These are phyloP conservation scores for Peronospora destructor DNA, from an alignment of 352 stramenopile genomes.

Conservation along the genomic window DNA sequence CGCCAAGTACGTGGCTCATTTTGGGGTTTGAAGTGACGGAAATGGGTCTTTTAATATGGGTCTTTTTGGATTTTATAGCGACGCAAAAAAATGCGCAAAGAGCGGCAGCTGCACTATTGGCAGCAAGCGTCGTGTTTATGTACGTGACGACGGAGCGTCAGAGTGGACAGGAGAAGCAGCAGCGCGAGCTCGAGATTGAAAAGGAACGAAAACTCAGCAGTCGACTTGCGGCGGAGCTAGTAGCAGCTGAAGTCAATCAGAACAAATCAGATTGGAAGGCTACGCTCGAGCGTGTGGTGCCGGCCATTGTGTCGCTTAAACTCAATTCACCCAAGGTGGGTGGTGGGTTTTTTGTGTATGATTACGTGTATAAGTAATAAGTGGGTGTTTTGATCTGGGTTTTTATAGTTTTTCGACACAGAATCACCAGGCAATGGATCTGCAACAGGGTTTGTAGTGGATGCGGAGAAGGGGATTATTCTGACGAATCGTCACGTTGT, in stretches of 20 bases:
- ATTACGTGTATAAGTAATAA: constrained; percentile 5
- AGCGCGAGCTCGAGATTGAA: constrained; percentile 57
- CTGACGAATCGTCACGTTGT: constrained; percentile 91
- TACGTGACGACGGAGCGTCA: constrained; percentile 38
- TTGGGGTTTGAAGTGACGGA: constrained; percentile 2
- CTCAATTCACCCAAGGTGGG: constrained; percentile 80
- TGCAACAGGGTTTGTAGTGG: constrained; percentile 90
- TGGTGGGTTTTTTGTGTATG: not conserved
- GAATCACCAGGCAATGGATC: constrained; percentile 83
- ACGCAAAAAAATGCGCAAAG: constrained; percentile 26
- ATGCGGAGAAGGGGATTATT: constrained; percentile 87
- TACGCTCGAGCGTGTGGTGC: constrained; percentile 79
- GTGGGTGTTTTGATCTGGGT: constrained; percentile 9
- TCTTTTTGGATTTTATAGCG: constrained; percentile 9
- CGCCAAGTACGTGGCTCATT: constrained; percentile 18
- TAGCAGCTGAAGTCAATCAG: constrained; percentile 60
- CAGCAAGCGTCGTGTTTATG: constrained; percentile 43
- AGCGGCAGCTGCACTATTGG: constrained; percentile 24
- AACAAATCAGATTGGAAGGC: constrained; percentile 74
- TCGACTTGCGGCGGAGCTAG: constrained; percentile 54
- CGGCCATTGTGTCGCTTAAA: constrained; percentile 84
- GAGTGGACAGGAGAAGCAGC: constrained; percentile 43
- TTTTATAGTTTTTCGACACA: constrained; percentile 84
- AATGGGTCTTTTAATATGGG: not conserved
- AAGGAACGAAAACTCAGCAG: constrained; percentile 57